Evolutionary conservation across 495 filamentous ascomycete genomes (phyloP).

Genomic region (Viridothelium virens): DNA sequence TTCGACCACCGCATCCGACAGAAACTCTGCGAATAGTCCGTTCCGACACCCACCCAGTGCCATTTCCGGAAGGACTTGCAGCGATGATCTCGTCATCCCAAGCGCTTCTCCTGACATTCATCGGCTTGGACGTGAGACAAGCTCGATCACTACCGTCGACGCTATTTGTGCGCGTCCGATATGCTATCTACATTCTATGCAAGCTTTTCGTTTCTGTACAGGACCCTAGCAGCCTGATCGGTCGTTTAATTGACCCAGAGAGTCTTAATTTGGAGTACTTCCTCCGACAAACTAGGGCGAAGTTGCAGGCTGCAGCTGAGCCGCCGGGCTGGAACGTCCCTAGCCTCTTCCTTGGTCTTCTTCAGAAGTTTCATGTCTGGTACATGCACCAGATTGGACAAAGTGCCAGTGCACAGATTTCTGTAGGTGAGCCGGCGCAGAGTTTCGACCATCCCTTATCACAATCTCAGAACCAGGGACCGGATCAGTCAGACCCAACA

Average conservation of each 20-base stretch:
- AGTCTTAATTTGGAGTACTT: constrained; percentile 18
- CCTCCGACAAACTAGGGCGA: constrained; percentile 14
- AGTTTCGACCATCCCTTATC: not conserved
- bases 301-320: not conserved
- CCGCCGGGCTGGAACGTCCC: constrained; percentile 11
- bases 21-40: constrained; percentile 10
- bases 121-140: constrained; percentile 10
- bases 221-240: constrained; percentile 14
- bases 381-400: not conserved
- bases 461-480: not conserved
- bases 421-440: not conserved
- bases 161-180: constrained; percentile 21
- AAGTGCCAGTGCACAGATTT: not conserved
- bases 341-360: constrained; percentile 21
- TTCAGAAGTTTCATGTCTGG: not conserved
- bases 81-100: constrained; percentile 18
- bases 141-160: constrained; percentile 19
- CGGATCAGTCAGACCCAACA: not conserved
- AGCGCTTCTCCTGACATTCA: constrained; percentile 17
- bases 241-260: constrained; percentile 14
- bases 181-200: constrained; percentile 19
- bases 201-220: constrained; percentile 20
- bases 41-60: constrained; percentile 14
- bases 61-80: constrained; percentile 15
- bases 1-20: constrained; percentile 30